phyloP scores from a whole-genome alignment of 345 rosid genomes.

The Punica granatum region DNA sequence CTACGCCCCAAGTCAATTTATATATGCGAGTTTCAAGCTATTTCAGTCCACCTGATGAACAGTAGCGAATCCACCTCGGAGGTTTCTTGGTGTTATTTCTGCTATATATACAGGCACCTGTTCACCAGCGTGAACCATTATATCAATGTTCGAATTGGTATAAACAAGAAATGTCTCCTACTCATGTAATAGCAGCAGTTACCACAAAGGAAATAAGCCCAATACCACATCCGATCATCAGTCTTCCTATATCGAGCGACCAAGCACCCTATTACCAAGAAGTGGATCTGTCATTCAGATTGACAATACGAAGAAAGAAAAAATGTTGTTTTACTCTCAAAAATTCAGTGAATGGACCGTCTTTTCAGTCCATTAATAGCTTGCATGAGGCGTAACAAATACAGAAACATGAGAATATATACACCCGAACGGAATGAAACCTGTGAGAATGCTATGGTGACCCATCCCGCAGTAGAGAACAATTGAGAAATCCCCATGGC shows the following conservation, averaged over 20 bases:
- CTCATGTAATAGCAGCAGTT: not conserved
- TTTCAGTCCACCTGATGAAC: constrained; percentile 13
- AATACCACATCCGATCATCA: constrained; percentile 20
- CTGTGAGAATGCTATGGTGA: constrained; percentile 39
- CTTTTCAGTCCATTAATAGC: no score
- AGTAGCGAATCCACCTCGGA: constrained; percentile 21
- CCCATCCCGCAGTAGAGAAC: constrained; percentile 41
- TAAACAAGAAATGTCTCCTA: not conserved
- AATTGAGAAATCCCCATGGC: constrained; percentile 26
- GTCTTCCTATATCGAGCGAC: constrained; percentile 29
- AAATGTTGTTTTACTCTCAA: no score
- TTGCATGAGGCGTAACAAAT: no score
- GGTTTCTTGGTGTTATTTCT: constrained; percentile 21
- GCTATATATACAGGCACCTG: constrained; percentile 24
- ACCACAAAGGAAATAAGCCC: constrained; percentile 27
- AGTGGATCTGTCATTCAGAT: not conserved
- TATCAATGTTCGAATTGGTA: not conserved
- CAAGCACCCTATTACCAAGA: constrained; percentile 16
- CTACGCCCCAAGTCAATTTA: not conserved
- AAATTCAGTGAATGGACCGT: no score
- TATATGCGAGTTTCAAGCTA: not conserved
- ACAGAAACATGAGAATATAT: not conserved
- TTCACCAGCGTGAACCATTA: not conserved
- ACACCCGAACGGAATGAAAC: constrained; percentile 9
- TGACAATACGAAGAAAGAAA: not conserved